A percentile compares a stretch with the other conserved stretches of the same genome.
Evolutionary conservation across 129 eudicot species (phyloP).

Genomic region (Calendula officinalis): DNA sequence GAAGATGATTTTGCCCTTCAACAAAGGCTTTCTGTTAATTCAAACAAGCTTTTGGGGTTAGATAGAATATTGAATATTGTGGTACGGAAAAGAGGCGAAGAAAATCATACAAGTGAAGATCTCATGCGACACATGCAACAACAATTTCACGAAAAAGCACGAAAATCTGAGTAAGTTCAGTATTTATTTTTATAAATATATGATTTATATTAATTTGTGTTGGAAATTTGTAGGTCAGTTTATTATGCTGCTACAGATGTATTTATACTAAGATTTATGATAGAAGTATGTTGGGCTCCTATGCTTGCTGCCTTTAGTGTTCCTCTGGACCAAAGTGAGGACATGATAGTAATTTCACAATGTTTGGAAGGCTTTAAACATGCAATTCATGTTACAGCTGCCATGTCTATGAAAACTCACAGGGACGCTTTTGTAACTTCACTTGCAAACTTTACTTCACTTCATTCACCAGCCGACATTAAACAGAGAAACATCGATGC

Average conservation of each 20-base stretch:
- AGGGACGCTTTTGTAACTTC: constrained; percentile 93
- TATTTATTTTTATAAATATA: background rate
- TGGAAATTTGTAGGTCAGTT: constrained; percentile 69
- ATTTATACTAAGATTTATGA: constrained; percentile 84
- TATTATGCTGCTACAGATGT: constrained; percentile 92
- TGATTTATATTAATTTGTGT: background rate
- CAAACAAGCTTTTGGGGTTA: constrained; percentile 71
- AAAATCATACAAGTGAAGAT: constrained; percentile 71
- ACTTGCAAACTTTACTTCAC: constrained; percentile 87
- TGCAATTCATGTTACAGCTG: constrained; percentile 94
- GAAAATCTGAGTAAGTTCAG: constrained; percentile 79
- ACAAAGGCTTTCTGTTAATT: constrained; percentile 70
- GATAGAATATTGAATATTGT: constrained; percentile 83
- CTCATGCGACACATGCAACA: constrained; percentile 87
- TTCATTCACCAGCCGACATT: constrained; percentile 94
- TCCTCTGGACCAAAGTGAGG: constrained; percentile 93
- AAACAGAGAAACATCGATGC: constrained; percentile 91
- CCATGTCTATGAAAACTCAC: constrained; percentile 95
- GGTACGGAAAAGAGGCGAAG: constrained; percentile 73
- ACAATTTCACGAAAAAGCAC: constrained; percentile 94
- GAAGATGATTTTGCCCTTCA: constrained; percentile 71
- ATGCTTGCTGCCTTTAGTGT: constrained; percentile 99
- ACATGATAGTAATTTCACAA: constrained; percentile 55
- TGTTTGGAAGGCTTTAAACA: constrained; percentile 82
- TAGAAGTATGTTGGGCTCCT: constrained; percentile 99